These are phyloP conservation scores for Penicillium herquei DNA, from an alignment of 495 filamentous ascomycete species.

Conservation along the genomic window DNA sequence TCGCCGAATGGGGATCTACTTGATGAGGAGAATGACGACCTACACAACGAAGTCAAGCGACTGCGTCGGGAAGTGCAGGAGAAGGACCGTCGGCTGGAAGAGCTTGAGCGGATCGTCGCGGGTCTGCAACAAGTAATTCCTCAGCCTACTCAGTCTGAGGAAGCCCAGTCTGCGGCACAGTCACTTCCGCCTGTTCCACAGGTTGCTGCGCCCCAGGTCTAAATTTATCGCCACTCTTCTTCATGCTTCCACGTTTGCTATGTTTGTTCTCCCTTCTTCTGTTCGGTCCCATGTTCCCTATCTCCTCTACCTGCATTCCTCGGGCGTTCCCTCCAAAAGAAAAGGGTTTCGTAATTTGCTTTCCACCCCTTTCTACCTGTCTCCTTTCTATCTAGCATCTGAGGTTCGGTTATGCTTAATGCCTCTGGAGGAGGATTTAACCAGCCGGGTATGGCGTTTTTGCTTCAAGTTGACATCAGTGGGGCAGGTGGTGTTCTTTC, in stretches of 20 bases:
- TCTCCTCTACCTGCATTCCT: not conserved
- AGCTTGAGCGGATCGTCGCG: conserved; percentile 46
- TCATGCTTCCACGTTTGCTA: not conserved
- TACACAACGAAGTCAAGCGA: conserved; percentile 57
- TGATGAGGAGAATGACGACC: conserved; percentile 45
- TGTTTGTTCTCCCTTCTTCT: not conserved
- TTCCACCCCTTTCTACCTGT: not conserved
- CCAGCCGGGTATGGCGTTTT: conserved; percentile 19
- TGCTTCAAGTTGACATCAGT: conserved; percentile 16
- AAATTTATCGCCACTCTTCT: conserved; percentile 1
- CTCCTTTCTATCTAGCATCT: conserved; percentile 1
- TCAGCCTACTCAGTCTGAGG: conserved; percentile 23
- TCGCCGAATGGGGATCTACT: conserved; percentile 35
- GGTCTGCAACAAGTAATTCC: conserved; percentile 44
- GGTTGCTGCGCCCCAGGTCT: conserved; percentile 17
- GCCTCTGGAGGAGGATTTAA: conserved; percentile 14
- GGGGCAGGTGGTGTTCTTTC: conserved; percentile 26
- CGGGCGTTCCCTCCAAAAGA: not conserved
- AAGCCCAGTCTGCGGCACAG: conserved; percentile 15
- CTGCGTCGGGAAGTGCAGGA: conserved; percentile 56
- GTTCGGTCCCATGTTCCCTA: not conserved
- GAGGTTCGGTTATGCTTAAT: conserved; percentile 3
- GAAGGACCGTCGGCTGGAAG: conserved; percentile 46
- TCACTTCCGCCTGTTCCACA: conserved; percentile 18
- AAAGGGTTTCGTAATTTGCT: conserved; percentile 1